Evolutionary conservation across 345 rosid genomes (phyloP), one percentile per base, ranked within the genome.

Genomic region (Eucalyptus sp.): DNA sequence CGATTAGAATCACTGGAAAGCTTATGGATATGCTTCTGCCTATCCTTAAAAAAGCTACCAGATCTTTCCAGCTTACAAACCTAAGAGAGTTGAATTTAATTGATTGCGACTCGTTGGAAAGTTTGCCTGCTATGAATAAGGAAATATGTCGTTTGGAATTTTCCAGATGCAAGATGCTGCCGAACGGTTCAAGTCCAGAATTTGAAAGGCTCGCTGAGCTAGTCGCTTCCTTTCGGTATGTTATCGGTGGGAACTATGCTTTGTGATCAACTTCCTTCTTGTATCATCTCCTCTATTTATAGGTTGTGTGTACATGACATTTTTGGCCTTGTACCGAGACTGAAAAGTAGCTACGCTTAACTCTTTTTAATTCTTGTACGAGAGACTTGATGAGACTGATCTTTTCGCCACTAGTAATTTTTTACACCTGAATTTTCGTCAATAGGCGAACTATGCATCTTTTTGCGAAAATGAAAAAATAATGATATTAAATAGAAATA

Each of bases 181-280:
- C 11, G 2, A 4, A n/a, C 10, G 37, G 14, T 64, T 64, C 41
- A 64, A 29, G 76, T n/a, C 37, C 37, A 6, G 20, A 64, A n/a
- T 64, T n/a, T 64, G 10, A 25, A 4, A 1, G 20, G 41, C 8
- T n/a, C 14, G 76, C 37, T 2, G 5, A 64, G 76, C 20, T 2
- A 64, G 0, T 7, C 10, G 18, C 41, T 64, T n/a, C 4, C 41
- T 0, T 2, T 64, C 2, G 10, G 10, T 1, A 14, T n/a, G 4
- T 7, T 7, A 3, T 7, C 5, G 8, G 10, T 4, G 68, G 76
- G 41, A n/a, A 64, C 41, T 14, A 4, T n/a, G 76, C 20, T 64
- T 64, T n/a, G 5, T 64, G 41, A 64, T 64, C 41, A 29, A 64
- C 76, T 64, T 13, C 5, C 10, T n/a, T 62, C 37, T 4, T 17